Conservation (phyloP, 2,329 filamentous ascomycete species). For the Alternaria gansuensis region DNA sequence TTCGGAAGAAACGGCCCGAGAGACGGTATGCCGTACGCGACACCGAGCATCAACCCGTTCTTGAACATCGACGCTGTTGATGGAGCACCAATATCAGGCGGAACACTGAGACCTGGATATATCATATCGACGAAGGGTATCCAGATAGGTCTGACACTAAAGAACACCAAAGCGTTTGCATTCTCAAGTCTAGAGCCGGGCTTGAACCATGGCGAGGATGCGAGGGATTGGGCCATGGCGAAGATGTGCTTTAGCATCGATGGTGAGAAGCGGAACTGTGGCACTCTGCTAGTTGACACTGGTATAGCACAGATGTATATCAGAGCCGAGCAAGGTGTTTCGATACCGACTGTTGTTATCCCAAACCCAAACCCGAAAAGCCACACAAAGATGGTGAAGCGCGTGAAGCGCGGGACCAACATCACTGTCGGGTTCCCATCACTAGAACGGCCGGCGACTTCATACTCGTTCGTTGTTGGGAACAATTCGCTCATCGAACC, state of each 20-base stretch:
- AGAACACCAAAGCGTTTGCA: conserved; percentile 31
- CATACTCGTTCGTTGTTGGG: conserved; percentile 44
- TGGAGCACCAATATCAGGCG: conserved; percentile 19
- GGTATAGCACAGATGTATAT: conserved; percentile 51
- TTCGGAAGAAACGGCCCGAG: conserved; percentile 45
- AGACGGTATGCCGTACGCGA: conserved; percentile 43
- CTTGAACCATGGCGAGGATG: conserved; percentile 38
- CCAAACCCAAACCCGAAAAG: conserved; percentile 45
- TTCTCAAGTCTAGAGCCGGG: conserved; percentile 42
- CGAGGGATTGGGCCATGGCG: conserved; percentile 49
- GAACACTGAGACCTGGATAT: conserved; percentile 38
- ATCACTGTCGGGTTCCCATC: conserved; percentile 40
- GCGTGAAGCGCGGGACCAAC: conserved; percentile 43
- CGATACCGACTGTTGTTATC: conserved; percentile 42
- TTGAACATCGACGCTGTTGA: conserved; percentile 47
- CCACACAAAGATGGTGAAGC: conserved; percentile 38
- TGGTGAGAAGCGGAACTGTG: conserved; percentile 32
- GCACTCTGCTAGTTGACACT: conserved; percentile 45
- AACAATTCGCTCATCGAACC: conserved; percentile 37
- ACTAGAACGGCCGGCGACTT: conserved; percentile 24
- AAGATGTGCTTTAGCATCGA: conserved; percentile 45
- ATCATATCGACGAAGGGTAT: conserved; percentile 43
- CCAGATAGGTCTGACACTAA: conserved; percentile 41
- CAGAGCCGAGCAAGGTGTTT: conserved; percentile 37
- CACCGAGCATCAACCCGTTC: conserved; percentile 47